phyloP scores from a whole-genome alignment of 2,329 filamentous ascomycete genomes.

The Cryoendolithus antarcticus region DNA sequence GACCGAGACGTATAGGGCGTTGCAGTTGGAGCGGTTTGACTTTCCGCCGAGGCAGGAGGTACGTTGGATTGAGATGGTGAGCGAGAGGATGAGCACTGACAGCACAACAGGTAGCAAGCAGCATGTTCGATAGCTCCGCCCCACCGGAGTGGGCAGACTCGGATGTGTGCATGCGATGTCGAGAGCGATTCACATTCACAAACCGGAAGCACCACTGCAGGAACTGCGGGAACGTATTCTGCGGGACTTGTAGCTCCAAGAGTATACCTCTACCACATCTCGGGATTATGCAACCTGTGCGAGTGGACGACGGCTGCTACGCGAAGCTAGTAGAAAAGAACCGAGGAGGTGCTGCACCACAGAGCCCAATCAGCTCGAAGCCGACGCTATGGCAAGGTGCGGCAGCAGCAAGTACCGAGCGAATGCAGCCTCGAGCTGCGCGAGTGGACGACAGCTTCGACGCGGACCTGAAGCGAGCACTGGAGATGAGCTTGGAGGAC shows the following conservation, averaged over 20 bases:
- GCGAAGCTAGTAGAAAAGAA: slow-evolving; percentile 71
- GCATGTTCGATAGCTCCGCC: slow-evolving; percentile 96
- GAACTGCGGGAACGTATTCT: slow-evolving; percentile 96
- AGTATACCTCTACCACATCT: slow-evolving; percentile 78
- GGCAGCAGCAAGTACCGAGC: slow-evolving; percentile 7
- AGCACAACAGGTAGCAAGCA: slow-evolving; percentile 55
- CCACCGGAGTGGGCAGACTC: slow-evolving; percentile 97
- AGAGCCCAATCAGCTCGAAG: slow-evolving; percentile 15
- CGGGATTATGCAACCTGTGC: slow-evolving; percentile 78
- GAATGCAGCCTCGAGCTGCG: slow-evolving; percentile 84
- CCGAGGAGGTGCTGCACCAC: slow-evolving; percentile 8
- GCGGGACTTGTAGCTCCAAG: slow-evolving; percentile 88
- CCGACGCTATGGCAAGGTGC: slow-evolving; percentile 51
- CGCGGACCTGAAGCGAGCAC: slow-evolving; percentile 80
- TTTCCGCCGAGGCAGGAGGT: slow-evolving; percentile 71
- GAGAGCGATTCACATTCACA: slow-evolving; percentile 90
- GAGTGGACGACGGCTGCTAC: slow-evolving; percentile 94
- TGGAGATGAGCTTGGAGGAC: slow-evolving; percentile 96
- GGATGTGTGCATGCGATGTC: slow-evolving; percentile 96
- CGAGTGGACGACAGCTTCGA: slow-evolving; percentile 85
- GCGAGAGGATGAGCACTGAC: too few species aligned
- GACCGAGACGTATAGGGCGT: slow-evolving; percentile 67
- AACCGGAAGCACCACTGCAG: slow-evolving; percentile 97
- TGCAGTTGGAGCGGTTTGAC: slow-evolving; percentile 74
- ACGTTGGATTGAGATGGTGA: too few species aligned